These are phyloP conservation scores for Pseudopithomyces chartarum DNA, from an alignment of 2,329 filamentous ascomycete genomes.

Conservation along the genomic window DNA sequence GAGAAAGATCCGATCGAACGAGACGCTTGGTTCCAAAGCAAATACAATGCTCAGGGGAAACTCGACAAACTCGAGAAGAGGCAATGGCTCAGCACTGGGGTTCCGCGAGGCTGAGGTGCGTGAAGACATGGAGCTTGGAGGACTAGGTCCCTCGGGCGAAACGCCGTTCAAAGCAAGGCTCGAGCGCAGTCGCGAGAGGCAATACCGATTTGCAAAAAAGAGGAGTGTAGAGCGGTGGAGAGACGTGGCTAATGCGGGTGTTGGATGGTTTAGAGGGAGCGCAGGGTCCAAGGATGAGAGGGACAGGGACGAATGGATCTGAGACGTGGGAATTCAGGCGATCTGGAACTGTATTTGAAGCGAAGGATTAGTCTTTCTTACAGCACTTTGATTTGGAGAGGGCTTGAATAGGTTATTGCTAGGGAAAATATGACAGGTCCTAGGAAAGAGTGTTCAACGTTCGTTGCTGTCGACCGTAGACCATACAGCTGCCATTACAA, in stretches of 20 bases:
- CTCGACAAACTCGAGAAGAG: slow-evolving; percentile 29
- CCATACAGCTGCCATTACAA: too few species aligned
- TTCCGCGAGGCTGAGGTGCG: slow-evolving; percentile 45
- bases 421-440: too few species aligned
- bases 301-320: slow-evolving; percentile 34
- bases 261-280: slow-evolving; percentile 43
- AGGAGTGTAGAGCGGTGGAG: slow-evolving; percentile 41
- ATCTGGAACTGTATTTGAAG: background rate
- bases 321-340: slow-evolving; percentile 3
- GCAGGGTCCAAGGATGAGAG: slow-evolving; percentile 31
- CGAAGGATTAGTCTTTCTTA: background rate
- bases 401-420: too few species aligned
- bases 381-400: too few species aligned
- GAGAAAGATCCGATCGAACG: slow-evolving; percentile 38
- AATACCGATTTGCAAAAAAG: slow-evolving; percentile 41
- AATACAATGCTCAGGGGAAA: slow-evolving; percentile 23
- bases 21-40: slow-evolving; percentile 31
- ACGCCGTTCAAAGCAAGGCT: slow-evolving; percentile 37
- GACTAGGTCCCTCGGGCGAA: slow-evolving; percentile 27
- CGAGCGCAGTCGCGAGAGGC: slow-evolving; percentile 37
- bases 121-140: slow-evolving; percentile 42
- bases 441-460: too few species aligned
- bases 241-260: slow-evolving; percentile 37
- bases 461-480: too few species aligned
- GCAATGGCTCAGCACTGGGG: slow-evolving; percentile 32